phyloP scores from a whole-genome alignment of 169 alveolate genomes.

The Plasmodium fragile region DNA sequence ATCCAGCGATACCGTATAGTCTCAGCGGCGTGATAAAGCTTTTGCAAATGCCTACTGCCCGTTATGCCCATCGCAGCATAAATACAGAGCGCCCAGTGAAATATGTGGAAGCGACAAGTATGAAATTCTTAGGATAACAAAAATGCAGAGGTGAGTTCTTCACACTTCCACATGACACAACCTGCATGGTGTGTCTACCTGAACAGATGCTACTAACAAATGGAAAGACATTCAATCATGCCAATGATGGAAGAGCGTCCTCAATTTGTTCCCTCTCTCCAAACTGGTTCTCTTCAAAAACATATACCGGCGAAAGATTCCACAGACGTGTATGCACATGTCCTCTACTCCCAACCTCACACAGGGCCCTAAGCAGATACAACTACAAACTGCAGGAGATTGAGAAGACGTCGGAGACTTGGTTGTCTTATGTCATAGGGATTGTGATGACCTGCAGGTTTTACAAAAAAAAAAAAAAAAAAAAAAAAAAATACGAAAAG shows the following conservation, averaged over 20 bases:
- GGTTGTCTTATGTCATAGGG: slow-evolving; percentile 77
- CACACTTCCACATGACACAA: background rate
- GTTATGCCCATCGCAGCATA: slow-evolving; percentile 8
- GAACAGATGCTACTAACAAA: background rate
- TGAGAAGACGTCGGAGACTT: slow-evolving; percentile 60
- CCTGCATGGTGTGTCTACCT: background rate
- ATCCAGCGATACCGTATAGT: background rate
- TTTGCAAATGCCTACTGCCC: background rate
- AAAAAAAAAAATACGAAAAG: background rate
- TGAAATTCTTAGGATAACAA: slow-evolving; percentile 45
- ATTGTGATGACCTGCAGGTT: slow-evolving; percentile 42
- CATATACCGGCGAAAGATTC: background rate
- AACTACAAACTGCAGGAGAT: slow-evolving; percentile 78
- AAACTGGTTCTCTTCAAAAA: background rate
- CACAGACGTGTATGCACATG: background rate
- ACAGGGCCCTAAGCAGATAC: slow-evolving; percentile 76
- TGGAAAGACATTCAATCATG: background rate
- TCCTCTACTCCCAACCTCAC: background rate
- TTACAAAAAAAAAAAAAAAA: background rate
- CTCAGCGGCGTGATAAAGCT: background rate
- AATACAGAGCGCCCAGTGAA: slow-evolving; percentile 30
- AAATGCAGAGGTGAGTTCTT: slow-evolving; percentile 41
- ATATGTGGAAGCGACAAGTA: slow-evolving; percentile 13
- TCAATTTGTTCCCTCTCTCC: background rate
- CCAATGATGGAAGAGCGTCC: background rate